Evolutionary conservation across 1,284 basidiomycete genomes (phyloP), one percentile per base, ranked within the genome.

Genomic region (Cutaneotrichosporon cavernicola): DNA sequence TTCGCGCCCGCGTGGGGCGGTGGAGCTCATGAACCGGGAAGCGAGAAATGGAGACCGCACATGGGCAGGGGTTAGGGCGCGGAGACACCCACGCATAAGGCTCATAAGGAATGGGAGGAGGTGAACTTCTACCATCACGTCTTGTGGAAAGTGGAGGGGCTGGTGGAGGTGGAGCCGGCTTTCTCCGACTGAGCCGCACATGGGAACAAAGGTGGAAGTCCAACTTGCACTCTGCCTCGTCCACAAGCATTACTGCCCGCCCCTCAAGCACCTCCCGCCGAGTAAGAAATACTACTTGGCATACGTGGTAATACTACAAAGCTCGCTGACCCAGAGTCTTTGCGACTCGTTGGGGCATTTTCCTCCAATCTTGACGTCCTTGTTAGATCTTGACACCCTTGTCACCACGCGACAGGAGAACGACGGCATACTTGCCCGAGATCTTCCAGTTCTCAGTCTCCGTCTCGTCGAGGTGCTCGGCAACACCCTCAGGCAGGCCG

Each of bases 361-460:
- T 34, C 30, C 14, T 18, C 6, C 4, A 13, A 36, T 2, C 34
- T 36, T 2, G 5, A 13, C 11, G 8, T 5, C 34, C 34, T 18
- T 30, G 40, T 43, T 56, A 56, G 34, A 56, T 56, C 34, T 38
- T 56, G 21, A 56, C n/a, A 7, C 50, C 51, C 51, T 53, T 32
- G 51, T 53, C 51, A 16, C 51, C 51, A 16, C 5, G 31, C 30
- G 55, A 56, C 36, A 56, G 34, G 55, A 56, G 55, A 13, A 56
- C 55, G n/a, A 56, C 55, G 55, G 55, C 90, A 76, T 94, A 95
- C 90, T 94, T 93, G 59, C 92, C 92, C 58, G 90, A 92, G 76
- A 98, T 97, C 83, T 94, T 95, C 95, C 95, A 98, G 56, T 95
- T 95, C 30, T 90, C 88, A 9, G 36, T 30, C 78, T 98, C 93